Evolutionary conservation across 164 flowering plant species (phyloP).

Genomic region (Stephania yunnanensis): DNA sequence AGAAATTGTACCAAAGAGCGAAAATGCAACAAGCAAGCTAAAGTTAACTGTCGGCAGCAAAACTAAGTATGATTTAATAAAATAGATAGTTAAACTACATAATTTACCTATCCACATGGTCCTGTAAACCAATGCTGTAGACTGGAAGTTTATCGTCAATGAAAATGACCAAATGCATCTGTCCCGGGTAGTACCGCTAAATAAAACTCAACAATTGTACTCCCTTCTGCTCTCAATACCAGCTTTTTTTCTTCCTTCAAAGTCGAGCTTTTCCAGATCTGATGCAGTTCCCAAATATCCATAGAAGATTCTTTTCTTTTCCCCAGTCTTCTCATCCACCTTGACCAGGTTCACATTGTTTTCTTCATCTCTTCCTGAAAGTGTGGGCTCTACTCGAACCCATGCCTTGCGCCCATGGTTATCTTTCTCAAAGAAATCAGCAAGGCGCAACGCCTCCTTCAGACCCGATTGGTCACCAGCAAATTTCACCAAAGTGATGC

Average conservation of each 20-base stretch:
- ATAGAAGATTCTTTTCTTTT: slow-evolving; percentile 64
- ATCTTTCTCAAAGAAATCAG: slow-evolving; percentile 76
- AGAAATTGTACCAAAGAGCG: neutral
- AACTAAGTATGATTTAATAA: neutral
- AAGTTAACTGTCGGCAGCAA: neutral
- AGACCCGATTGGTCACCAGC: slow-evolving; percentile 56
- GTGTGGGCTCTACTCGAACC: slow-evolving; percentile 47
- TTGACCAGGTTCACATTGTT: slow-evolving; percentile 71
- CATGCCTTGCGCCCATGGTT: slow-evolving; percentile 73
- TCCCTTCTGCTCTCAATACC: slow-evolving; percentile 63
- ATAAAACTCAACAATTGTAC: slow-evolving; percentile 22
- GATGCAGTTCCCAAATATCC: slow-evolving; percentile 73
- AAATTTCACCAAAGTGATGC: slow-evolving; percentile 71
- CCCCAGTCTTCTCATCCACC: slow-evolving; percentile 62
- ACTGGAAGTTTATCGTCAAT: neutral
- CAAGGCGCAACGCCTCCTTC: slow-evolving; percentile 61
- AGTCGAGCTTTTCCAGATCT: slow-evolving; percentile 76
- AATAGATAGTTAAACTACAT: neutral
- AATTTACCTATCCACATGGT: neutral
- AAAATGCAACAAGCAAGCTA: neutral
- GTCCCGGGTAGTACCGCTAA: neutral
- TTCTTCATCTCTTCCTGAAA: slow-evolving; percentile 57
- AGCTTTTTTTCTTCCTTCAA: slow-evolving; percentile 72
- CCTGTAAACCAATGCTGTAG: neutral
- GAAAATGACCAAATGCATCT: neutral